Evolutionary conservation across 2,329 filamentous ascomycete genomes (phyloP).

Genomic region (Botrytis medusae): DNA sequence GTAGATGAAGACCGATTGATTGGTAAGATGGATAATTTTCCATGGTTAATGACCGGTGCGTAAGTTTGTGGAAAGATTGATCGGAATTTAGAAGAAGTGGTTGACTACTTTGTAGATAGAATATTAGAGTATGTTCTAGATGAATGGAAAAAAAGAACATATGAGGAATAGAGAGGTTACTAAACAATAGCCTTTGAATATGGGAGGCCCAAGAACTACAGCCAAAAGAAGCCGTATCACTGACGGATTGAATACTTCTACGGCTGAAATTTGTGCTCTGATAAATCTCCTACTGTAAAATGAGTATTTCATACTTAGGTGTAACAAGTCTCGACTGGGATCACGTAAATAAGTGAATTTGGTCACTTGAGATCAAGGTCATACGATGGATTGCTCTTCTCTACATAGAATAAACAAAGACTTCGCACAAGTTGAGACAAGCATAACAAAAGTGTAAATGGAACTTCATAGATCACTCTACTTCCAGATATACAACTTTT

Average conservation of each 20-base stretch:
- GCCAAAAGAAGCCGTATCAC: background rate
- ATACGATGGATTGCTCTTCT: background rate
- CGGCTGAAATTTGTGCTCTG: background rate
- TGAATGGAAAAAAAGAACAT: background rate
- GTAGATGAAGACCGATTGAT: background rate
- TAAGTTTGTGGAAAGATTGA: background rate
- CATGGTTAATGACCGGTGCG: background rate
- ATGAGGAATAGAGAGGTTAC: background rate
- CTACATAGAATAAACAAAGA: background rate
- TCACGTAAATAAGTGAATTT: background rate
- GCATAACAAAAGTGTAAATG: background rate
- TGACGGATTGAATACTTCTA: background rate
- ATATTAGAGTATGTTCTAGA: background rate
- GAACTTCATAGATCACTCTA: background rate
- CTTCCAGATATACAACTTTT: background rate
- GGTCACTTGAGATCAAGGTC: background rate
- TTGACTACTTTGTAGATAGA: background rate
- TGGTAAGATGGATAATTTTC: background rate
- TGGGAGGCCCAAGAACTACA: background rate
- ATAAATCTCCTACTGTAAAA: background rate
- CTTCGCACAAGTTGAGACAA: background rate
- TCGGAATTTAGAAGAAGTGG: background rate
- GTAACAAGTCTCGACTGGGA: background rate
- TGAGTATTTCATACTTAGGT: accelerated
- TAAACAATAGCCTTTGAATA: background rate